phyloP scores from a whole-genome alignment of 176 grass and related monocot genomes.

The Dendrocalamus sinicus region DNA sequence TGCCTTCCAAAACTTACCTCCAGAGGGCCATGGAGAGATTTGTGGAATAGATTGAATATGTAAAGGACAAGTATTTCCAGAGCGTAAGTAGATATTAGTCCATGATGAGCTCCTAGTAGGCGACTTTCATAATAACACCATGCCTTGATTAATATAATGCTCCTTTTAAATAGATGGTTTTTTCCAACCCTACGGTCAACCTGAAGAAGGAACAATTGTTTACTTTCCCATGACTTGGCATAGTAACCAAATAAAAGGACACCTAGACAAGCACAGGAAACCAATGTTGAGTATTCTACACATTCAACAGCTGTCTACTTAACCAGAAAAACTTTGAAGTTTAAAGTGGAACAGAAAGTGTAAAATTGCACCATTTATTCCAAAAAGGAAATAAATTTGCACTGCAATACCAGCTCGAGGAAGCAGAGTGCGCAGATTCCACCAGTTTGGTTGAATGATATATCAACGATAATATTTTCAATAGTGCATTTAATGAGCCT shows the following conservation, averaged over 20 bases:
- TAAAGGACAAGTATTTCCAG: constrained; percentile 84
- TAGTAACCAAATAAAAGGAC: constrained; percentile 25
- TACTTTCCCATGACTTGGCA: constrained; percentile 15
- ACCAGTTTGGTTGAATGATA: constrained; percentile 94
- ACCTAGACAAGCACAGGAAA: constrained; percentile 31
- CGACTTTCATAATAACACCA: constrained; percentile 99
- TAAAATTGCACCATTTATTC: background rate
- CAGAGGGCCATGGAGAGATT: constrained; percentile 67
- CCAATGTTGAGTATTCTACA: constrained; percentile 24
- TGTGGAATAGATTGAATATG: constrained; percentile 89
- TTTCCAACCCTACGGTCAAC: constrained; percentile 74
- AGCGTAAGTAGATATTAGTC: constrained; percentile 93
- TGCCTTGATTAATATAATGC: constrained; percentile 88
- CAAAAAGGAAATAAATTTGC: constrained; percentile 32
- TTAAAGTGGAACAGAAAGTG: constrained; percentile 18
- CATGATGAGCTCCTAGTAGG: constrained; percentile 83
- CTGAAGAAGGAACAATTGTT: constrained; percentile 51
- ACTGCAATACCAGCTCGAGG: constrained; percentile 75
- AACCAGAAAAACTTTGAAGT: constrained; percentile 25
- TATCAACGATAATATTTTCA: constrained; percentile 76
- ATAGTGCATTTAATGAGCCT: constrained; percentile 93
- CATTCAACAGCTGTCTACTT: constrained; percentile 1
- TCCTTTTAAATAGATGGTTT: constrained; percentile 83
- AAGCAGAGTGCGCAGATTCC: constrained; percentile 82
- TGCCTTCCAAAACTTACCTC: constrained; percentile 48